Evolutionary conservation across 2,329 filamentous ascomycete genomes (phyloP), one percentile per base, ranked within the genome.

Genomic region (Penicillium sp.): DNA sequence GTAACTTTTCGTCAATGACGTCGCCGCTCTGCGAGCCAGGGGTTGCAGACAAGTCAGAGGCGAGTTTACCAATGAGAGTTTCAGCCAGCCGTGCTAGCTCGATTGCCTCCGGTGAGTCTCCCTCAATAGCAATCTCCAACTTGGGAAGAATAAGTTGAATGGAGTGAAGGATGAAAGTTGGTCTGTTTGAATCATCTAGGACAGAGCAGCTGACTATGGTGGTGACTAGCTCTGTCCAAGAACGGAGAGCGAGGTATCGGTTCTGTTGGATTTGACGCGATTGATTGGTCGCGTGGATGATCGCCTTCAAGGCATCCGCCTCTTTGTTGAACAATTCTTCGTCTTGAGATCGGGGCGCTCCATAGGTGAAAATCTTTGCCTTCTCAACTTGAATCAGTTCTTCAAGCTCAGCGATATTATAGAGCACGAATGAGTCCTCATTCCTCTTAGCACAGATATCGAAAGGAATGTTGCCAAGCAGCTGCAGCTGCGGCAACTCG

Each of bases 91-190:
- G 87, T 16, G 91, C 90, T 25, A 97, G 81, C 68, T 96, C 88
- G 26, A 88, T 78, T 3, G 91, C 90, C 54, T 92, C 88, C 14
- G 82, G 80, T 1, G 88, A 81, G 55, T 89, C 86, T 10, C 89
- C 86, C 5, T 85, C 82, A 55, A 91, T 86, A 50, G 90, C 89
- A 19, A 83, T 83, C 70, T 98, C 93, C 13, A 99, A 83, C 62
- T 92, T 96, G 0, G 95, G 93, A 7, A 97, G 81, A 49, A 96
- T 90, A 14, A 93, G 85, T 70, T 98, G 93, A 5, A 99, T 81
- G 0, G 90, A 88, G 71, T 96, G 92, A 11, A 98, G 78, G 54
- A 96, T 87, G 71, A 97, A 93, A 0, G 89, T 86, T 5, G 88
- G 88, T 68, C 88, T 88, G 29, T 84, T 85, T 1, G 85, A 85